A percentile compares a stretch with the other conserved stretches of the same genome.
Conservation (phyloP, 1,139 yeast genomes). For the Yamadazyma pseudoaaseri region DNA sequence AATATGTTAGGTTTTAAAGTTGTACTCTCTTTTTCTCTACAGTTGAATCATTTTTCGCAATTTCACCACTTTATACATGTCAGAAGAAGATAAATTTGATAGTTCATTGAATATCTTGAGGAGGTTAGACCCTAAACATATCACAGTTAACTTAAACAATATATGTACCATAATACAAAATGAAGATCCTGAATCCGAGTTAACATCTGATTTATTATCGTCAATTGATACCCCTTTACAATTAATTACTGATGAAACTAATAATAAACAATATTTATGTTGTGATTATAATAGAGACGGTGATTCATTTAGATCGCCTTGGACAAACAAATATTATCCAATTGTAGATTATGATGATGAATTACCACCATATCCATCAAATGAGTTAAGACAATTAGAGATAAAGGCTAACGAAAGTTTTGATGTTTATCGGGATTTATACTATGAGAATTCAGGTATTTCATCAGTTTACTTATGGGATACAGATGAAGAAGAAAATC, state of each 20-base stretch:
- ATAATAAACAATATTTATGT: conserved; percentile 70
- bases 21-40: too few relatives aligned
- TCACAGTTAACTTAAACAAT: conserved; percentile 59
- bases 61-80: conserved; percentile 13
- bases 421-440: conserved; percentile 88
- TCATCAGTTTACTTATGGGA: conserved; percentile 96
- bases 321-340: conserved; percentile 82
- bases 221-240: conserved; percentile 85
- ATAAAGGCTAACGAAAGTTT: conserved; percentile 84
- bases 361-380: conserved; percentile 66
- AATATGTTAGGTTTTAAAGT: too few relatives aligned
- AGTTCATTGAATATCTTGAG: conserved; percentile 87
- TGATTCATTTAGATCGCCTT: conserved; percentile 89
- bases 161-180: conserved; percentile 74
- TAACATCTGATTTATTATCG: conserved; percentile 81
- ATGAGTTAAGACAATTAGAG: conserved; percentile 69
- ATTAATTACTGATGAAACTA: conserved; percentile 52
- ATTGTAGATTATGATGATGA: conserved; percentile 44
- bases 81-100: conserved; percentile 66
- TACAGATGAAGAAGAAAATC: conserved; percentile 50
- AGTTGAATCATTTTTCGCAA: too few relatives aligned
- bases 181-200: conserved; percentile 30
- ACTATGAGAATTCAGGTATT: conserved; percentile 87
- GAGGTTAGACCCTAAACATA: conserved; percentile 76
- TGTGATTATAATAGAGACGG: conserved; percentile 97